Conservation (phyloP, 2,329 filamentous ascomycete genomes). For the Paraphaeosphaeria minitans region DNA sequence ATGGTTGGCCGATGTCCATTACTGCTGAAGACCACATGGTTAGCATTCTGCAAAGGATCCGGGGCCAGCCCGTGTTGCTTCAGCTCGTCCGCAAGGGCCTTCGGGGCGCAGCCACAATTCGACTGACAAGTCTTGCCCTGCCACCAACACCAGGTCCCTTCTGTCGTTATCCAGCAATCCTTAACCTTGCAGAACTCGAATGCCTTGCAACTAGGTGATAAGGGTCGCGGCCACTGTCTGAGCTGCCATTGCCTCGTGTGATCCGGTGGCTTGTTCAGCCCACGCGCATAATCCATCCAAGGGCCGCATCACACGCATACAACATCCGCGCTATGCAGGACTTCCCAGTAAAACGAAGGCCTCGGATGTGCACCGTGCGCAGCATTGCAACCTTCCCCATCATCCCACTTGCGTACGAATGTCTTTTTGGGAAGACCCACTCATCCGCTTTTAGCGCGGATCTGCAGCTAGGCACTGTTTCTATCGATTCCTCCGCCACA, state of each 20-base stretch:
- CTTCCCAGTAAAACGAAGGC: background rate
- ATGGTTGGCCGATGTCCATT: background rate
- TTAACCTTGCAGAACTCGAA: background rate
- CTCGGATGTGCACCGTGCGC: background rate
- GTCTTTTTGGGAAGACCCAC: background rate
- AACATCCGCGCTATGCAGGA: background rate
- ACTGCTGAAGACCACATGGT: background rate
- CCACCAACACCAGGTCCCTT: background rate
- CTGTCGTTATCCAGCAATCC: background rate
- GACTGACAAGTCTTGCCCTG: background rate
- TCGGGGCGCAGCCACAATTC: background rate
- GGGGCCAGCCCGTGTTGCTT: background rate
- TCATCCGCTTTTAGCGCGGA: background rate
- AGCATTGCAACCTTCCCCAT: background rate
- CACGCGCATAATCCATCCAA: background rate
- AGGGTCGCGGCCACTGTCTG: too few relatives aligned
- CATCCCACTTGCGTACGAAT: background rate
- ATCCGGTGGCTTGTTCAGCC: background rate
- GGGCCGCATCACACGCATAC: background rate
- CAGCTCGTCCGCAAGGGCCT: background rate
- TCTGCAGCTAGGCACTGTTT: background rate
- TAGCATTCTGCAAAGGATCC: background rate
- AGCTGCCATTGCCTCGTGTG: background rate
- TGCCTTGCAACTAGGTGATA: background rate
- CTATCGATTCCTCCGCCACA: slow-evolving; percentile 4